Evolutionary conservation across 2,329 filamentous ascomycete genomes (phyloP).

Genomic region (Dothistroma septosporum): DNA sequence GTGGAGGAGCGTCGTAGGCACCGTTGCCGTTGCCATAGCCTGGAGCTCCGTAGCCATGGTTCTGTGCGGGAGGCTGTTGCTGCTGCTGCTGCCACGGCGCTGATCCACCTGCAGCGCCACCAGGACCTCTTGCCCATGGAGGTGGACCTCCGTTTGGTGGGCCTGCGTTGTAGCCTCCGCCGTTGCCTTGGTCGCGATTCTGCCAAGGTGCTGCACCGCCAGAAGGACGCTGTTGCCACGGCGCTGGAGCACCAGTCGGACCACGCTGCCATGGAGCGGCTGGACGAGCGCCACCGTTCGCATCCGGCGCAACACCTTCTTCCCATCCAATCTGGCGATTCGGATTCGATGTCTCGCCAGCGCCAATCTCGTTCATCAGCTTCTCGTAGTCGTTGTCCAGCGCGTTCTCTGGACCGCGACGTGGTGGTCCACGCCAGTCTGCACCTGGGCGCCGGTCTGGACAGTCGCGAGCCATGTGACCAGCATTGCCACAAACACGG

Average conservation of each 20-base stretch:
- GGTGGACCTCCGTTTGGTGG: constrained; percentile 18
- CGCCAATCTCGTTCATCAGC: constrained; percentile 96
- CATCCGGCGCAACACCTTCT: constrained; percentile 59
- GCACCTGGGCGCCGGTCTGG: constrained; percentile 86
- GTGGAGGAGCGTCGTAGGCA: constrained; percentile 35
- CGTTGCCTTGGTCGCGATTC: constrained; percentile 21
- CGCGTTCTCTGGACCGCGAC: constrained; percentile 57
- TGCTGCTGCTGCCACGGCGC: constrained; percentile 31
- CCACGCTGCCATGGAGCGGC: constrained; percentile 29
- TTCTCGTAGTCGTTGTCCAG: constrained; percentile 94
- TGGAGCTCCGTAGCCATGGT: constrained; percentile 3
- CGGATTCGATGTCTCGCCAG: constrained; percentile 55
- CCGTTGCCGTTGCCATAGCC: constrained; percentile 6
- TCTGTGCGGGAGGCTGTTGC: constrained; percentile 9
- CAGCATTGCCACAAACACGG: constrained; percentile 94
- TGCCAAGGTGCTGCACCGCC: constrained; percentile 38
- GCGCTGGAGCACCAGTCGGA: constrained; percentile 33
- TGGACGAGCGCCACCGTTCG: constrained; percentile 55
- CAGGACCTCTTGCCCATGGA: constrained; percentile 19
- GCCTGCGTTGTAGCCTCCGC: constrained; percentile 23
- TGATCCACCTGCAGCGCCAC: constrained; percentile 22
- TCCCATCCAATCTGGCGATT: constrained; percentile 84
- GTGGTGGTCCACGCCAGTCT: constrained; percentile 75
- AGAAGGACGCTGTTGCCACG: constrained; percentile 33
- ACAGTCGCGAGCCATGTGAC: constrained; percentile 97